Base-by-base conservation (phyloP, 2,329 filamentous ascomycete genomes). In the Cyclaneusma minus region DNA sequence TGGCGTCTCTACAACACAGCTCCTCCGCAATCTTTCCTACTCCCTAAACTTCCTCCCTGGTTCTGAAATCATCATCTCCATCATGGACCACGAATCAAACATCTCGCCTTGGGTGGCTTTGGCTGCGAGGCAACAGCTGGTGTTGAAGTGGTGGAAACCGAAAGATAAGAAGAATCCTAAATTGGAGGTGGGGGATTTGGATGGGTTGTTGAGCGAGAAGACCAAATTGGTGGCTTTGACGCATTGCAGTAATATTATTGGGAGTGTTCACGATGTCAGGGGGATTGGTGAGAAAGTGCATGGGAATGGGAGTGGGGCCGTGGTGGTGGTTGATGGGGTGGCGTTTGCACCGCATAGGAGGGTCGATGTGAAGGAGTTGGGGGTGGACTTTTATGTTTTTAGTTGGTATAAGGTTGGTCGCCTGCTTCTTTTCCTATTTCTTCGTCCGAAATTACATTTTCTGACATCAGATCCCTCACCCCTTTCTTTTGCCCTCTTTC, bases 11-110 rank as follows among this genome's bases (percentile, higher is more conserved):
- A 80, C 79, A 1, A 85, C 80, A 0, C 78, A 83, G 43, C 62
- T 84, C 7, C 68, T 83, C 39, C 68, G 77, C 36, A 85, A 84
- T 44, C 60, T 84, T 10, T 65, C 68, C 0, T 57, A 56, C 13
- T 54, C 64, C 3, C 48, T 76, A 4, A 39, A 46, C 7, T 67
- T 74, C 42, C 40, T 54, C 7, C 44, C 56, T 2, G 68, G 68
- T 22, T 68, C 73, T 32, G 75, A 82, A 42, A 60, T 87, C 25
- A 55, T 89, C 34, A 43, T 85, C 7, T 82, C 77, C 0, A 64
- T 63, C 30, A 55, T 83, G 29, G 79, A 85, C 45, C 79, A 87
- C 41, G 80, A 85, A 51, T 73, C 79, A 19, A 83, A 84, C 44
- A 70, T 80, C 30, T 68, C 74, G 2, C 62, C 78, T 0, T 87